These are phyloP conservation scores for Ilex asprella DNA, from an alignment of 257 asterid genomes.

Conservation along the genomic window DNA sequence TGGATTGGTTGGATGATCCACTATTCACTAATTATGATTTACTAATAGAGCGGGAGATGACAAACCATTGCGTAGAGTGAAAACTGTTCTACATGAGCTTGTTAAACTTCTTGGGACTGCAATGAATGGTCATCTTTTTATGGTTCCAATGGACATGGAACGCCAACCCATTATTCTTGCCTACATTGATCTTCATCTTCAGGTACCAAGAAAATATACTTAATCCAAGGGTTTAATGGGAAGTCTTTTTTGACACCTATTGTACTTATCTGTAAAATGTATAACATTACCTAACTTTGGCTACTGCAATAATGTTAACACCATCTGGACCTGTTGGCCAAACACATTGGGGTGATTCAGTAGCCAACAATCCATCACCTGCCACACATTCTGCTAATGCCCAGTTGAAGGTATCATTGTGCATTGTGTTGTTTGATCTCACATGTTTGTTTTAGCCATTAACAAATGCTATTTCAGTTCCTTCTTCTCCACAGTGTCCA, in stretches of 20 bases:
- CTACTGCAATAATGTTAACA: conserved; percentile 99
- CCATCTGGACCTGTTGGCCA: conserved; percentile 92
- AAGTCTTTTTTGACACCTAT: no score
- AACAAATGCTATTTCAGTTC: no score
- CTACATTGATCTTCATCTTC: conserved; percentile 95
- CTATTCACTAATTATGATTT: conserved; percentile 9
- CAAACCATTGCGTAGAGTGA: conserved; percentile 97
- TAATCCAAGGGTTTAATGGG: no score
- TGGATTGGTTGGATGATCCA: conserved; percentile 6
- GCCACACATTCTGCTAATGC: conserved; percentile 85
- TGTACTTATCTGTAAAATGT: no score
- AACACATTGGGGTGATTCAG: conserved; percentile 93
- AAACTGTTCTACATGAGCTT: conserved; percentile 96
- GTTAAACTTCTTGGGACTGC: conserved; percentile 99
- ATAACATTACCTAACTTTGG: conserved; percentile 62
- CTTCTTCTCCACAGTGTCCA: no score
- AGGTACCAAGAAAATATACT: conserved; percentile 32
- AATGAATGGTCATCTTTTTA: conserved; percentile 93
- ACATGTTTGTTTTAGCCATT: no score
- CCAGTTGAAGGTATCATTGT: conserved; percentile 62
- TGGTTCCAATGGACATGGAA: conserved; percentile 97
- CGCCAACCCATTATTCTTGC: conserved; percentile 98
- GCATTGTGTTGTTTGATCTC: no score
- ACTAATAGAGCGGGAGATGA: conserved; percentile 92
- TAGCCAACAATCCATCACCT: conserved; percentile 73